Evolutionary conservation across 2,329 filamentous ascomycete species (phyloP).

Genomic region (Diplocarpon rosae): DNA sequence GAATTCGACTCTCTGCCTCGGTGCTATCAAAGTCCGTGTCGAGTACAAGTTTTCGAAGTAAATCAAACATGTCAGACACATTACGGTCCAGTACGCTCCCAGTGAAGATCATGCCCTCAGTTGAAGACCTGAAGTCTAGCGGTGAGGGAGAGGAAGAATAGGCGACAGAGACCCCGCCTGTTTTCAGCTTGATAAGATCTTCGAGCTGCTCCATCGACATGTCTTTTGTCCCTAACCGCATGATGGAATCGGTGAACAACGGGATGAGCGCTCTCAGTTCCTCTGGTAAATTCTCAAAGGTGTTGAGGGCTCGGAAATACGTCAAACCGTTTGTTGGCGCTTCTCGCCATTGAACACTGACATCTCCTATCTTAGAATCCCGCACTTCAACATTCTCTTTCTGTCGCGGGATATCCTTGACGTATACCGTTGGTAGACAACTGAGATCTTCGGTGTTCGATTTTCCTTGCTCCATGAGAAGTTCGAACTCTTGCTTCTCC

Average conservation of each 20-base stretch:
- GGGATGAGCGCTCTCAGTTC: constrained; percentile 78
- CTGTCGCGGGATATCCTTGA: constrained; percentile 75
- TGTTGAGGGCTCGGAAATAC: constrained; percentile 85
- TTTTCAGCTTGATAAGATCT: constrained; percentile 91
- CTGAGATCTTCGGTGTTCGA: constrained; percentile 76
- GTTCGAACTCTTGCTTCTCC: constrained; percentile 64
- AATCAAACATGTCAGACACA: constrained; percentile 79
- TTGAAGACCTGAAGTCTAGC: constrained; percentile 54
- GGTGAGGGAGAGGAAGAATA: constrained; percentile 78
- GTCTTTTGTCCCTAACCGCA: constrained; percentile 81
- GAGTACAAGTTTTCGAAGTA: constrained; percentile 67
- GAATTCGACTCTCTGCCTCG: constrained; percentile 69
- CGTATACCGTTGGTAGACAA: constrained; percentile 77
- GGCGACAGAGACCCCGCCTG: constrained; percentile 75
- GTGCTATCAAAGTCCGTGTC: constrained; percentile 86
- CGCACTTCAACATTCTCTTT: constrained; percentile 50
- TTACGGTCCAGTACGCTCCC: constrained; percentile 87
- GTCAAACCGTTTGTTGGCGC: constrained; percentile 91
- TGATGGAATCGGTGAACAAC: constrained; percentile 82
- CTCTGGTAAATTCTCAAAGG: constrained; percentile 66
- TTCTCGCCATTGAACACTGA: constrained; percentile 79
- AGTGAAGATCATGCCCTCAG: constrained; percentile 73
- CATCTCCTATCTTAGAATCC: constrained; percentile 53
- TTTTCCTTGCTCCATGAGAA: constrained; percentile 74
- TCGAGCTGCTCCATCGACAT: constrained; percentile 92